Evolutionary conservation across 2,329 filamentous ascomycete genomes (phyloP), one percentile per base, ranked within the genome.

Genomic region (Graphilbum fragrans): DNA sequence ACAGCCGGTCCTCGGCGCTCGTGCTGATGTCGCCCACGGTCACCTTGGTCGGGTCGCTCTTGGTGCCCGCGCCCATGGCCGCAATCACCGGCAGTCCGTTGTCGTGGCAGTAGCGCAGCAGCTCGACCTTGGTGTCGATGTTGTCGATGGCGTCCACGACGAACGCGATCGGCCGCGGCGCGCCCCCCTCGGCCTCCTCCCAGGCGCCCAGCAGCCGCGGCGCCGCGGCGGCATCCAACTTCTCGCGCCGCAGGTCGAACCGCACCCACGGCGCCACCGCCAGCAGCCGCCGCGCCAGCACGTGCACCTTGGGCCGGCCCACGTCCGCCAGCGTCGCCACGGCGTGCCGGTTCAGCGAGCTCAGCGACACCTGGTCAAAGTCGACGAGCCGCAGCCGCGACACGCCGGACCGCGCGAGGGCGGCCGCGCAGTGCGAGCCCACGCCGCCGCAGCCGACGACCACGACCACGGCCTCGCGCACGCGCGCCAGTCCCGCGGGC

Each of bases 141-240:
- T 98, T 96, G 61, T 98, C 92, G 50, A 98, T 98, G 19, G 90
- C 93, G 61, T 98, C 92, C 29, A 98, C 77, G n/a, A 98, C 78
- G 54, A 81, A 98, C 52, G 90, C 82, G 1, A 88, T 70, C 70
- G 55, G 72, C 1, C 17, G 34, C 8, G 29, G 19, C 39, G 34
- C 21, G 5, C 16, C 14, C 4, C n/a, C 22, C 23, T 8, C 12
- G 19, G 23, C 67, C 77, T 65, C 65, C 22, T 66, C 61, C 79
- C 86, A 87, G 0, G 75, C 67, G 0, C 65, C 75, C 34, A 98
- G 65, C 47, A 95, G 65, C 11, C 63, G 57, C 7, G 73, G 71
- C 0, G 87, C 87, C 10, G 69, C 77, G 16, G 66, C 59, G 37
- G 72, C 77, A 46, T 78, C 77, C 59, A 93, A 95, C 38, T 96